Evolutionary conservation across 75 land plant species (phyloP).

Genomic region (Pinus albicaulis): DNA sequence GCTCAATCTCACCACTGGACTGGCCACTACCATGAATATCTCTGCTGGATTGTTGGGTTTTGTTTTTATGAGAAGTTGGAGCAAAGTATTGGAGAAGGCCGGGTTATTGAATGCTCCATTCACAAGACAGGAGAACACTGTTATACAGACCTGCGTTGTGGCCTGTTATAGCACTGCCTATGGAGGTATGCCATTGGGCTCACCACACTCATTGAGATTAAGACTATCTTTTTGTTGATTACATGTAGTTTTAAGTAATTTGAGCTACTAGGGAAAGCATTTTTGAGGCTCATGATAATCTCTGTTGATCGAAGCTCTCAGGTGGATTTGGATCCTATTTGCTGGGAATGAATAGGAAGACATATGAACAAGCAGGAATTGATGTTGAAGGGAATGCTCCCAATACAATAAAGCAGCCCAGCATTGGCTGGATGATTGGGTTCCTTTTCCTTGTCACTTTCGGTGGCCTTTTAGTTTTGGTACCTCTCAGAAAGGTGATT

Average conservation of each 20-base stretch:
- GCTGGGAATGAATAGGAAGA: conserved; percentile 68
- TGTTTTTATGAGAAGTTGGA: conserved; percentile 67
- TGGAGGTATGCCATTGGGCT: conserved; percentile 45
- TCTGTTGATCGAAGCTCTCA: conserved; percentile 1
- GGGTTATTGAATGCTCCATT: conserved; percentile 55
- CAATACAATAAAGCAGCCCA: conserved; percentile 64
- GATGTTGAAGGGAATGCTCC: conserved; percentile 61
- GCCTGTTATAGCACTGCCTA: conserved; percentile 85
- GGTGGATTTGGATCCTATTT: conserved; percentile 96
- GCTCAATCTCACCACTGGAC: conserved; percentile 78
- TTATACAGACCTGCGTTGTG: conserved; percentile 88
- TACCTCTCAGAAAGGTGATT: conserved; percentile 88
- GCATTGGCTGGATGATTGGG: conserved; percentile 84
- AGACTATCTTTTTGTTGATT: no score
- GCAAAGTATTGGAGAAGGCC: conserved; percentile 34
- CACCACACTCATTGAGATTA: no score
- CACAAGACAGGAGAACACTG: conserved; percentile 87
- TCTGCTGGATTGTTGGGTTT: conserved; percentile 86
- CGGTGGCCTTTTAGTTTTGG: conserved; percentile 76
- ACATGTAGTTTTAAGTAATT: no score
- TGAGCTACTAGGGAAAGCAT: no score
- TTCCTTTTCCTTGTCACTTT: conserved; percentile 72
- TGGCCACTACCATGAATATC: conserved; percentile 82
- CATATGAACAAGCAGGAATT: conserved; percentile 59
- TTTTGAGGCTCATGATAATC: no score